Base-by-base conservation (phyloP, 2,329 filamentous ascomycete species). In the Fusarium musae region DNA sequence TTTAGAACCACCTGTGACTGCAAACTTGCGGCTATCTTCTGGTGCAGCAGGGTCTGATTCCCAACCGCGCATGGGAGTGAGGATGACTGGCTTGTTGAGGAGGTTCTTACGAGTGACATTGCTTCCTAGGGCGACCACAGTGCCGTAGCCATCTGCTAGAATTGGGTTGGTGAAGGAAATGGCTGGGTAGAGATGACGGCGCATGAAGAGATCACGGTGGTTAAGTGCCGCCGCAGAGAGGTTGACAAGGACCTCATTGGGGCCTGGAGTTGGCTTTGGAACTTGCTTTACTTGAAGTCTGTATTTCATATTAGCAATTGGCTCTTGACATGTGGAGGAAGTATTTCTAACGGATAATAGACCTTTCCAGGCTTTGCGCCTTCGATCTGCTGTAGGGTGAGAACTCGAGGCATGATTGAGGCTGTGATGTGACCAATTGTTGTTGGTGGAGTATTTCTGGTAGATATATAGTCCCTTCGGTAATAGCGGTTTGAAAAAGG, bases 141-240 rank as follows among this genome's bases (percentile, higher is more conserved):
- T 85, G 61, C 95, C 96, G 75, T 89, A 91, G 73, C 94, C 96
- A 80, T 98, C 96, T 68, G 95, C 91, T 32, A 97, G 88, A 46
- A 98, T 85, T 2, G 96, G 94, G 10, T 91, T 86, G 67, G 89
- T 87, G 82, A 97, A 97, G 17, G 93, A 92, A 59, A 94, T 92
- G 76, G 90, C 92, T 0, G 96, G 96, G 85, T 98, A 98, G 44
- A 97, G 90, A 79, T 95, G 92, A 82, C 96, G 95, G 61, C 96
- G 93, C 83, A 97, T 93, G 85, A 98, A 98, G 76, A 97, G 90
- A 82, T 98, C 96, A 77, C 95, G 93, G 85, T 98, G 96, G 85
- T 98, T 98, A 57, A 98, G 90, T 19, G 96, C 93, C 3, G 92
- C 93, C 58, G 95, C 93, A 40, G 89, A 88, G 79, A 98, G 86